Evolutionary conservation across 2,329 filamentous ascomycete species (phyloP).

Genomic region (Microcyclosporella mali): DNA sequence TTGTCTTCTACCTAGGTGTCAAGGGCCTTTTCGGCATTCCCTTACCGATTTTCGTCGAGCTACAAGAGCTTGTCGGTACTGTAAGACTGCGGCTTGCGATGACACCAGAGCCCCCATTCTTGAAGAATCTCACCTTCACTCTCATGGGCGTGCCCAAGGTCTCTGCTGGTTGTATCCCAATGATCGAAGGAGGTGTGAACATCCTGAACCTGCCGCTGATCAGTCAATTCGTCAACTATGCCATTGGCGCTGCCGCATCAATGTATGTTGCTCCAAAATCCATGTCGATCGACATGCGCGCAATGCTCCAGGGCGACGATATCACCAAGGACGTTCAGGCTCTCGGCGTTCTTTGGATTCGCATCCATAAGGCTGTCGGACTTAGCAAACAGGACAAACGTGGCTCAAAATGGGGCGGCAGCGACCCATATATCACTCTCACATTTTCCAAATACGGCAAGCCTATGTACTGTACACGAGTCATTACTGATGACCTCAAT

Average conservation of each 20-base stretch:
- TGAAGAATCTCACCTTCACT: constrained; percentile 87
- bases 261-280: constrained; percentile 89
- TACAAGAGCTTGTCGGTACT: constrained; percentile 86
- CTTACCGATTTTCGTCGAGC: constrained; percentile 79
- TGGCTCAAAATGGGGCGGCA: constrained; percentile 78
- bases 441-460: constrained; percentile 96
- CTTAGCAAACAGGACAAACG: constrained; percentile 86
- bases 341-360: constrained; percentile 83
- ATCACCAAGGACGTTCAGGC: constrained; percentile 85
- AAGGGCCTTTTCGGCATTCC: constrained; percentile 85
- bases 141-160: constrained; percentile 92
- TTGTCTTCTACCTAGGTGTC: constrained; percentile 88
- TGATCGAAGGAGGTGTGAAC: constrained; percentile 86
- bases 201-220: constrained; percentile 87
- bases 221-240: constrained; percentile 94
- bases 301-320: constrained; percentile 84
- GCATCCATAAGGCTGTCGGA: constrained; percentile 79
- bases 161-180: constrained; percentile 80
- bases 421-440: constrained; percentile 91
- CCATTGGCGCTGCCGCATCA: constrained; percentile 77
- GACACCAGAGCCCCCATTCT: constrained; percentile 82
- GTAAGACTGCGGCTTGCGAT: constrained; percentile 76
- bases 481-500: constrained; percentile 91
- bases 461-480: constrained; percentile 93
- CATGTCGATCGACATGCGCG: constrained; percentile 83